Evolutionary conservation across 2,329 filamentous ascomycete species (phyloP).

Genomic region (Fusarium brevicatenulatum): DNA sequence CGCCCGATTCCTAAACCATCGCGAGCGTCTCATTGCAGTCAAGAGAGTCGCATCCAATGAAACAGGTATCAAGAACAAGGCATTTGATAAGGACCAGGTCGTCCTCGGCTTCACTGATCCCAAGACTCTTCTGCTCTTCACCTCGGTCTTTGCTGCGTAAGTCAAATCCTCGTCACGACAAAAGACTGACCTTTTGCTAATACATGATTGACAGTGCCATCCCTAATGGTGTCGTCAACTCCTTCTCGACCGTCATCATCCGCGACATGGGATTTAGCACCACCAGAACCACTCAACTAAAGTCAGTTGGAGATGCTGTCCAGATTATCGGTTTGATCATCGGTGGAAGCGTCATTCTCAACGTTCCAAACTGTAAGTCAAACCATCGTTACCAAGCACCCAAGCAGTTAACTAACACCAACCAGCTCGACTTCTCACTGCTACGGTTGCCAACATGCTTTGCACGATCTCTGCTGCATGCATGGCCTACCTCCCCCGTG

Average conservation of each 20-base stretch:
- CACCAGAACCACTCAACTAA: not conserved
- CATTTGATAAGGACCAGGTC: constrained; percentile 1
- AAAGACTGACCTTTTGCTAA: not conserved
- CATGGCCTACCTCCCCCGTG: constrained; percentile 6
- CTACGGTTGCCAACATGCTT: constrained; percentile 4
- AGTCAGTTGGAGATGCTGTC: constrained; percentile 6
- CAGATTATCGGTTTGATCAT: constrained; percentile 3
- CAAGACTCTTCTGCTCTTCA: not conserved
- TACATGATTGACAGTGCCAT: not conserved
- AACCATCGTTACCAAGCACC: not conserved
- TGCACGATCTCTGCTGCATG: constrained; percentile 4
- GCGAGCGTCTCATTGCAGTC: constrained; percentile 2
- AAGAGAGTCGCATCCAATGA: constrained; percentile 4
- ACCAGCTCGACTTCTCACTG: not conserved
- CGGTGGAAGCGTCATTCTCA: constrained; percentile 5
- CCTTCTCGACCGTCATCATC: constrained; percentile 9
- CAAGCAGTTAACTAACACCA: not conserved
- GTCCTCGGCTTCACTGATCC: constrained; percentile 1
- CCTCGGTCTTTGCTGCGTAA: constrained; percentile 6
- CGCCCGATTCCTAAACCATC: constrained; percentile 3
- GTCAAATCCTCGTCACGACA: not conserved
- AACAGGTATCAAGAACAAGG: constrained; percentile 6
- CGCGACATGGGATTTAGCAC: constrained; percentile 12
- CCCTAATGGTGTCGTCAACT: constrained; percentile 6
- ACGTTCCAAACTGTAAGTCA: not conserved